Evolutionary conservation across 768 basidiomycete species (phyloP), one percentile per base, ranked within the genome.

Genomic region (Cystobasidium onofrii): DNA sequence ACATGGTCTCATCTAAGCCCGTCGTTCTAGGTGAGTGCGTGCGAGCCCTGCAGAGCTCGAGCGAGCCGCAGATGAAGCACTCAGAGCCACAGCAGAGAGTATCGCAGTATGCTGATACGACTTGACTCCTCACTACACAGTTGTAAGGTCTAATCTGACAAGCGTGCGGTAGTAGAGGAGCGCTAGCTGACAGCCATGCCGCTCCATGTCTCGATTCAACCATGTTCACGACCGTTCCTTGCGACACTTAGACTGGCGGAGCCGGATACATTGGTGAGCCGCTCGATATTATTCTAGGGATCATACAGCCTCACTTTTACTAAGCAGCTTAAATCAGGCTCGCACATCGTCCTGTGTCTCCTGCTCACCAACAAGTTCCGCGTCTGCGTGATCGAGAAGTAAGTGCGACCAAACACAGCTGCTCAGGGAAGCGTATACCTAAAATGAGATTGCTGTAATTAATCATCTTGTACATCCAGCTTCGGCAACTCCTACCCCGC

Each of bases 341-440:
- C 94, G 31, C 96, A 99, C 83, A 89, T 97, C 80, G 88, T 97
- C 76, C 91, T 89, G 74, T 84, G 87, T 61, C 84, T 96, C 46
- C 88, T 96, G 77, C 86, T 90, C 80, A 91, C 92, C 15, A 87
- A 92, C 73, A 84, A 88, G 75, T 99, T 90, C 86, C 90, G 90
- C 80, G 92, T 97, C 78, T 87, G 97, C 76, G 89, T 93, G 27
- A 86, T 98, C 78, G 96, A 99, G 84, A 78, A 77, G 78, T 77
- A 41, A 44, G 75, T 54, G 18, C 25, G 20, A 33, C 27, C 25
- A 33, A 7, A 23, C 39, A 6, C 15, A 39, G 6, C 39, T 39
- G 39, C 39, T n/a, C n/a, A n/a, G n/a, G n/a, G n/a, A n/a, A n/a
- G n/a, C n/a, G n/a, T n/a, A n/a, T n/a, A n/a, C n/a, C n/a, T n/a